A percentile compares a stretch with the other conserved stretches of the same genome.
These are phyloP conservation scores for Blastobotrys muscicola DNA, from an alignment of 805 yeast species.

Conservation along the genomic window DNA sequence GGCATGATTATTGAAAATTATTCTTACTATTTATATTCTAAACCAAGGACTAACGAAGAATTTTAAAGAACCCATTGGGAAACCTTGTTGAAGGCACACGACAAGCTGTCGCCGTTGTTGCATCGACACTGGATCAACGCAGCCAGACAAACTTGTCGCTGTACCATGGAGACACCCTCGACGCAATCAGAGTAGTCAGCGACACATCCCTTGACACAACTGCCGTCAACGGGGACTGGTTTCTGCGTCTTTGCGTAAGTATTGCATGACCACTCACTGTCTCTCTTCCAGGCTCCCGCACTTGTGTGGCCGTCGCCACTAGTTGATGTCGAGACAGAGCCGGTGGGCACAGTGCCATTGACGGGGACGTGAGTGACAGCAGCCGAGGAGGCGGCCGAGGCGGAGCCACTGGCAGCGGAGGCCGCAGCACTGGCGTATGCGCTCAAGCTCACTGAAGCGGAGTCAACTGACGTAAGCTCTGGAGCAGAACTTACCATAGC, in stretches of 20 bases:
- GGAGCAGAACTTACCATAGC: too few species aligned
- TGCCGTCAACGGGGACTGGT: slow-evolving; percentile 11
- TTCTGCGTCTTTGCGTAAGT: neutral
- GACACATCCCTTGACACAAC: slow-evolving; percentile 18
- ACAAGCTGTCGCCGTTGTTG: slow-evolving; percentile 17
- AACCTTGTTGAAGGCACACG: slow-evolving; percentile 9
- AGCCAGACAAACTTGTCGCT: slow-evolving; percentile 16
- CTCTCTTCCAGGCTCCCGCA: neutral
- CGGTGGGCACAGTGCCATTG: neutral
- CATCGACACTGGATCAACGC: slow-evolving; percentile 20
- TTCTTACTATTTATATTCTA: neutral
- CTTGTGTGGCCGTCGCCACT: neutral
- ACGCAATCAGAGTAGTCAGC: slow-evolving; percentile 13
- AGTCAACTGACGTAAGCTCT: too few species aligned
- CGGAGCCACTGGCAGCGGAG: too few species aligned
- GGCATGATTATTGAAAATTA: neutral
- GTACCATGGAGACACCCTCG: slow-evolving; percentile 5
- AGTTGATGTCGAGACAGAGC: neutral
- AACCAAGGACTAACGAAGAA: slow-evolving; percentile 13
- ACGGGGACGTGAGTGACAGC: too few species aligned
- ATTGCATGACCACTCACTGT: neutral
- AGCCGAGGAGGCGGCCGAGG: too few species aligned
- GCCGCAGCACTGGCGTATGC: too few species aligned
- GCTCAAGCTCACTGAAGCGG: too few species aligned
- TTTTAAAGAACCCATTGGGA: slow-evolving; percentile 15